These are phyloP conservation scores for Trichoderma aggressivum DNA, from an alignment of 2,329 filamentous ascomycete species.

Conservation along the genomic window DNA sequence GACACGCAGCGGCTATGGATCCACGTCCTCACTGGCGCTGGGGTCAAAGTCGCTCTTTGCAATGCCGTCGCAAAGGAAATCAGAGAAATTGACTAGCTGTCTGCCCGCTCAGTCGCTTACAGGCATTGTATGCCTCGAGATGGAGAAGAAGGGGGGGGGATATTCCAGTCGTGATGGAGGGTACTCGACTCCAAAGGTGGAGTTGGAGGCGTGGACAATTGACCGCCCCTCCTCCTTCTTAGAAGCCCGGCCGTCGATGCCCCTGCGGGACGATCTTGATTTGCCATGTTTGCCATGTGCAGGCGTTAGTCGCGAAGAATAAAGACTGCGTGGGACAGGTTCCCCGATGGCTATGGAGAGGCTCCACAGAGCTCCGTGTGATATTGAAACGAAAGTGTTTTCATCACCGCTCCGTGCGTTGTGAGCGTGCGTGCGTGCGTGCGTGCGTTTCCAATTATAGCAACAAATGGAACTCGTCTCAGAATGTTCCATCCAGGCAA, in stretches of 20 bases:
- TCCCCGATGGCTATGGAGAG: constrained; percentile 10
- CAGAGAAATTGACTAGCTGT: constrained; percentile 38
- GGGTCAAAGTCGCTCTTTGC: constrained; percentile 80
- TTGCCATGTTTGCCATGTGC: constrained; percentile 19
- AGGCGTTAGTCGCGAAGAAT: constrained; percentile 1
- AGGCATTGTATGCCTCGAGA: background rate
- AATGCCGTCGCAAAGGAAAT: constrained; percentile 57
- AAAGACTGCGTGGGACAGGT: constrained; percentile 1
- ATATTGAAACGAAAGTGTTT: background rate
- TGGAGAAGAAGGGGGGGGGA: background rate
- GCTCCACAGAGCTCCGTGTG: constrained; percentile 12
- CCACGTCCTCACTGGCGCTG: constrained; percentile 81
- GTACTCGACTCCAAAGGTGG: constrained; percentile 1
- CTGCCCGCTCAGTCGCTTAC: background rate
- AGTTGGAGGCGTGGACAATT: constrained; percentile 13
- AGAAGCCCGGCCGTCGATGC: background rate
- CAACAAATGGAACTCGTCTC: constrained; percentile 19
- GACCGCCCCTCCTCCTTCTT: background rate
- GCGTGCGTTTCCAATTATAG: constrained; percentile 18
- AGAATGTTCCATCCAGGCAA: constrained; percentile 16
- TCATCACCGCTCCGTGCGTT: constrained; percentile 1
- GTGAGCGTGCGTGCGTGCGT: background rate
- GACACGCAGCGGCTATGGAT: constrained; percentile 98
- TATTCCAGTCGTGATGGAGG: constrained; percentile 7
- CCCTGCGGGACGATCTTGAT: constrained; percentile 14